phyloP scores from a whole-genome alignment of 768 basidiomycete genomes.

The Tulasnella sp. region DNA sequence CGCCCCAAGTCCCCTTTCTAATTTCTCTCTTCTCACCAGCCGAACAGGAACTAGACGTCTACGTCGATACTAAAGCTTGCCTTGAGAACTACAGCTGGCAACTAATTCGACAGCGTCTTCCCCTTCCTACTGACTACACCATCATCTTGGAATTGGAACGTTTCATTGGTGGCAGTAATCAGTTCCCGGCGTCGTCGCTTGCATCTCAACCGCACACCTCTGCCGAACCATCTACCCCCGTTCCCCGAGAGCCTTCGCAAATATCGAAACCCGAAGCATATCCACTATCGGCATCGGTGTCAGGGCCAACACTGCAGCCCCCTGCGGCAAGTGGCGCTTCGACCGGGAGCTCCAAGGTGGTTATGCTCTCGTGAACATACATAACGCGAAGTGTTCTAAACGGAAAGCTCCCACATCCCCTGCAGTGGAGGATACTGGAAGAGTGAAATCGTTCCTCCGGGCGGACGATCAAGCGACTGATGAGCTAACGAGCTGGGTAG shows the following conservation, averaged over 20 bases:
- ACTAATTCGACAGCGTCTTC: slow-evolving; percentile 63
- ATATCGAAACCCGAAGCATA: not conserved
- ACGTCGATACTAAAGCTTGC: slow-evolving; percentile 71
- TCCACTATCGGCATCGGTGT: not conserved
- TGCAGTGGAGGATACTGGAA: not conserved
- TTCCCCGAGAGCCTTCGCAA: not conserved
- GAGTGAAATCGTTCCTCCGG: not conserved
- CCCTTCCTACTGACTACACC: slow-evolving; percentile 45
- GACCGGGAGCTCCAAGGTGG: not conserved
- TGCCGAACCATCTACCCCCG: not conserved
- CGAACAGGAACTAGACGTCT: slow-evolving; percentile 51
- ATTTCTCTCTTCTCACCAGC: slow-evolving; percentile 36
- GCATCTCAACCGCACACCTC: not conserved
- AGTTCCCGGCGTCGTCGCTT: not conserved
- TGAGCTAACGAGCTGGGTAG: not conserved
- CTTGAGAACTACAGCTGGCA: slow-evolving; percentile 68
- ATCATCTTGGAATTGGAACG: slow-evolving; percentile 15
- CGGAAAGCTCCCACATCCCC: not conserved
- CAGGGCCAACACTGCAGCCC: not conserved
- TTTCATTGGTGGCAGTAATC: slow-evolving; percentile 12
- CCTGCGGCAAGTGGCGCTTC: not conserved
- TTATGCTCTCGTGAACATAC: not conserved
- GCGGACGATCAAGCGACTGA: not conserved
- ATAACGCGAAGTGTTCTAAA: not conserved
- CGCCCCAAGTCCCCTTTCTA: slow-evolving; percentile 29